These are phyloP conservation scores for Juglanconis juglandina DNA, from an alignment of 2,329 filamentous ascomycete genomes.

Conservation along the genomic window DNA sequence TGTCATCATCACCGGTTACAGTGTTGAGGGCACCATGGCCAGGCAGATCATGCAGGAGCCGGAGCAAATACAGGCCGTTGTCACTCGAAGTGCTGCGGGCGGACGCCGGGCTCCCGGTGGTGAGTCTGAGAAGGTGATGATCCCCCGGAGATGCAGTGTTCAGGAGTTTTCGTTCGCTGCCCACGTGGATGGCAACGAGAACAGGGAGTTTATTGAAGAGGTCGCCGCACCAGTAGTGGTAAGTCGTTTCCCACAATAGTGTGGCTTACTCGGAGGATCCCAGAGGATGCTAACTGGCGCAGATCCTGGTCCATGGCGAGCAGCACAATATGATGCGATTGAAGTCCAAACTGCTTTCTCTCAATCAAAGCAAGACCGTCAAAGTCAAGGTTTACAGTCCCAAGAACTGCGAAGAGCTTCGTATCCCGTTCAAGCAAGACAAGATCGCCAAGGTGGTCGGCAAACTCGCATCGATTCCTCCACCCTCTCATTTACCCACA, in stretches of 20 bases:
- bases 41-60: conserved; percentile 94
- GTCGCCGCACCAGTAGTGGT: conserved; percentile 88
- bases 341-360: conserved; percentile 89
- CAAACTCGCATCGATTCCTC: conserved; percentile 78
- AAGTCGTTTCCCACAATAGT: conserved; percentile 39
- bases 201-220: conserved; percentile 94
- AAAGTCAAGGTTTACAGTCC: conserved; percentile 93
- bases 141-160: conserved; percentile 86
- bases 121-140: conserved; percentile 84
- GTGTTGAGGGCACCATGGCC: conserved; percentile 97
- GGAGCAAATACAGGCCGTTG: conserved; percentile 90
- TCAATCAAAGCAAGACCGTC: conserved; percentile 75
- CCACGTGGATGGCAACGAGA: conserved; percentile 93
- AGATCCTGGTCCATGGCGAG: conserved; percentile 96
- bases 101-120: conserved; percentile 61
- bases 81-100: conserved; percentile 67
- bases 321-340: conserved; percentile 97
- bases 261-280: no score
- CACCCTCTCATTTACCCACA: conserved; percentile 46
- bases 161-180: conserved; percentile 95
- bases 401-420: conserved; percentile 89
- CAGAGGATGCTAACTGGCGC: not conserved
- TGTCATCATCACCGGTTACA: conserved; percentile 98
- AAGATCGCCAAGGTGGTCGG: conserved; percentile 96
- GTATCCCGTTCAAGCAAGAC: conserved; percentile 92